These are phyloP conservation scores for Cylindricascospora bacillispora DNA, from an alignment of 1,139 yeast genomes.

Conservation along the genomic window DNA sequence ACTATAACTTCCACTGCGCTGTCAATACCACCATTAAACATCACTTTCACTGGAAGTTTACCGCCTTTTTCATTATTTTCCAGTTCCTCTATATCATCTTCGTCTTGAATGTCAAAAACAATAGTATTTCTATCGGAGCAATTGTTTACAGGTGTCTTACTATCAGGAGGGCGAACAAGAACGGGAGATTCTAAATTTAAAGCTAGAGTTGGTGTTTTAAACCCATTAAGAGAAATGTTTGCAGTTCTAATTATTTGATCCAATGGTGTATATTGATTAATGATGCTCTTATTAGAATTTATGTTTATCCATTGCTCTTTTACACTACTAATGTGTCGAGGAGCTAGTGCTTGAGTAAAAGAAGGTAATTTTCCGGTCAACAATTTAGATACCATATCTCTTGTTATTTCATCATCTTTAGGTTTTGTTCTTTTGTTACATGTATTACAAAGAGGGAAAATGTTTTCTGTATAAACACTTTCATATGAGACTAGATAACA, in stretches of 20 bases:
- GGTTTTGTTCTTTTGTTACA: conserved; percentile 17
- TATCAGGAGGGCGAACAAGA: conserved; percentile 3
- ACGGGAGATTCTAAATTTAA: too few relatives aligned
- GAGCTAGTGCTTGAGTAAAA: background rate
- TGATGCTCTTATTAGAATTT: conserved; percentile 5
- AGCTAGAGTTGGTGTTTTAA: conserved; percentile 6
- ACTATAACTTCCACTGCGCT: background rate
- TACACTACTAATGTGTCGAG: background rate
- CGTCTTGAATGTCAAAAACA: conserved; percentile 1
- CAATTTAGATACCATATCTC: conserved; percentile 16
- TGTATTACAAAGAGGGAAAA: conserved; percentile 17
- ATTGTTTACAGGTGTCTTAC: conserved; percentile 1
- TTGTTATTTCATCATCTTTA: conserved; percentile 17
- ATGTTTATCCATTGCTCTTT: conserved; percentile 12
- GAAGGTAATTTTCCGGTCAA: conserved; percentile 6
- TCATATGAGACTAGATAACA: conserved; percentile 17
- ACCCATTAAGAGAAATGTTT: conserved; percentile 20
- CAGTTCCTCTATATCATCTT: conserved; percentile 1
- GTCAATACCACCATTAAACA: background rate
- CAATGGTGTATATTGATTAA: conserved; percentile 12
- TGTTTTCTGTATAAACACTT: conserved; percentile 4
- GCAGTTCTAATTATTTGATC: conserved; percentile 22
- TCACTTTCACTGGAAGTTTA: background rate
- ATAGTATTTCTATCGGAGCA: background rate
- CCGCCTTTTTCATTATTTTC: background rate